Conservation (phyloP, 1,284 basidiomycete species). For the Laetiporus sulphureus region DNA sequence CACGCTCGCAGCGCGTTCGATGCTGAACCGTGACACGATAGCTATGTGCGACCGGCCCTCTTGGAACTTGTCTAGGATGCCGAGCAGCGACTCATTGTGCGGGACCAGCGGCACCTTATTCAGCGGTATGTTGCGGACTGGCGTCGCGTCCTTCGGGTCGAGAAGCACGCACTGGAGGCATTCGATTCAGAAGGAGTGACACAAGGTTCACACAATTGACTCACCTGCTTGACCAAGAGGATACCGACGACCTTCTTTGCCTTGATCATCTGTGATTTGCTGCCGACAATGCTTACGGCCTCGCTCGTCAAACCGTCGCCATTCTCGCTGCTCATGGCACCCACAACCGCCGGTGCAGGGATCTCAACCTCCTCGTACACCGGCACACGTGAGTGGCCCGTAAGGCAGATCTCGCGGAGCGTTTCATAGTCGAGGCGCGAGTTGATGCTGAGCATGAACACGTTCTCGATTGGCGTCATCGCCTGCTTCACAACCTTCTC, state of each 20-base stretch:
- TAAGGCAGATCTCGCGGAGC: slow-evolving; percentile 66
- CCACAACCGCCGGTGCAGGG: slow-evolving; percentile 31
- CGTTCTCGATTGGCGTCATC: slow-evolving; percentile 78
- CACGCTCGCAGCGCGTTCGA: slow-evolving; percentile 49
- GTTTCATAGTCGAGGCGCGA: slow-evolving; percentile 76
- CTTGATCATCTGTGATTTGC: slow-evolving; percentile 28
- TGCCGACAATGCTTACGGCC: slow-evolving; percentile 17
- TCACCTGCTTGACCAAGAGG: slow-evolving; percentile 68
- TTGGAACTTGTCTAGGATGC: slow-evolving; percentile 87
- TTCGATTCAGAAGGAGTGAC: too few species aligned
- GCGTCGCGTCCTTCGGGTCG: slow-evolving; percentile 77
- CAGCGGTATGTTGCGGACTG: slow-evolving; percentile 71
- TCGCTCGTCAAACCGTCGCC: slow-evolving; percentile 4
- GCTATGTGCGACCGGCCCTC: slow-evolving; percentile 91
- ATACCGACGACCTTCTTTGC: slow-evolving; percentile 79
- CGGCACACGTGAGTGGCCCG: slow-evolving; percentile 75
- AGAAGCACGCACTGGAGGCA: slow-evolving; percentile 70
- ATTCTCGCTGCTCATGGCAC: too few species aligned
- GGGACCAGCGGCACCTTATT: slow-evolving; percentile 86
- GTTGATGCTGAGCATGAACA: slow-evolving; percentile 81
- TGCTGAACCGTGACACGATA: slow-evolving; percentile 63
- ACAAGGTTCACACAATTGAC: background rate
- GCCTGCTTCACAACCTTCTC: slow-evolving; percentile 49
- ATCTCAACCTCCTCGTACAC: slow-evolving; percentile 71
- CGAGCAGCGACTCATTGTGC: slow-evolving; percentile 79